These are phyloP conservation scores for Rhizopogon sp. DNA, from an alignment of 768 basidiomycete genomes.

Conservation along the genomic window DNA sequence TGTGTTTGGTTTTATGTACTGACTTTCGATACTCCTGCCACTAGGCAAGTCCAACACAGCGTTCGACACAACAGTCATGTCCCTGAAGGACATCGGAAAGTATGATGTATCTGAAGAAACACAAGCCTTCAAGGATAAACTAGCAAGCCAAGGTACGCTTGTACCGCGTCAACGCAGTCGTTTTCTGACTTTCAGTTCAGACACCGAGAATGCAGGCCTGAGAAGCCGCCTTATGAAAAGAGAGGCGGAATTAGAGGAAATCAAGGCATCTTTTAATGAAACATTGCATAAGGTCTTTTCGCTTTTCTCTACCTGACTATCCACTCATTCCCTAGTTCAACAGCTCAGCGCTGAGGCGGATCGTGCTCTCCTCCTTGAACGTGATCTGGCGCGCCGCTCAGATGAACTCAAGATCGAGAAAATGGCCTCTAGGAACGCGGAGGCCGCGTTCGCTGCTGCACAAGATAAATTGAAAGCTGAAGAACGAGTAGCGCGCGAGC, in stretches of 20 bases:
- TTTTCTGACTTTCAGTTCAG: constrained; percentile 15
- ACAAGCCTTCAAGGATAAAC: constrained; percentile 28
- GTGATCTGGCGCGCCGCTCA: constrained; percentile 40
- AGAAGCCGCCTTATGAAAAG: constrained; percentile 30
- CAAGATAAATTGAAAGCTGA: constrained; percentile 48
- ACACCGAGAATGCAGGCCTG: constrained; percentile 31
- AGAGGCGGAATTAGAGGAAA: constrained; percentile 30
- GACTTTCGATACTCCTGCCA: neutral
- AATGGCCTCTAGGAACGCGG: constrained; percentile 45
- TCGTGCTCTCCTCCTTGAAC: constrained; percentile 51
- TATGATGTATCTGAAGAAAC: constrained; percentile 35
- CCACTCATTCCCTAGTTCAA: constrained; percentile 4
- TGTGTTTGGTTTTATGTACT: constrained; percentile 15
- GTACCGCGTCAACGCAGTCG: neutral
- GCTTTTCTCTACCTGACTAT: neutral
- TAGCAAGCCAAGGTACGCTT: constrained; percentile 32
- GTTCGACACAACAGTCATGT: constrained; percentile 23
- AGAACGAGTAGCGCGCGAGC: constrained; percentile 45
- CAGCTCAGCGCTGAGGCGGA: constrained; percentile 56
- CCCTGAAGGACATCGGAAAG: constrained; percentile 33
- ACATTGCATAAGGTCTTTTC: constrained; percentile 30
- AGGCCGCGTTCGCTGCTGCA: constrained; percentile 40
- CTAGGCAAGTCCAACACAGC: neutral
- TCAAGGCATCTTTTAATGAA: constrained; percentile 29
- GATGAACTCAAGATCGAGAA: constrained; percentile 56